Evolutionary conservation across 2,329 filamentous ascomycete species (phyloP).

Genomic region (Aureobasidium sp.): DNA sequence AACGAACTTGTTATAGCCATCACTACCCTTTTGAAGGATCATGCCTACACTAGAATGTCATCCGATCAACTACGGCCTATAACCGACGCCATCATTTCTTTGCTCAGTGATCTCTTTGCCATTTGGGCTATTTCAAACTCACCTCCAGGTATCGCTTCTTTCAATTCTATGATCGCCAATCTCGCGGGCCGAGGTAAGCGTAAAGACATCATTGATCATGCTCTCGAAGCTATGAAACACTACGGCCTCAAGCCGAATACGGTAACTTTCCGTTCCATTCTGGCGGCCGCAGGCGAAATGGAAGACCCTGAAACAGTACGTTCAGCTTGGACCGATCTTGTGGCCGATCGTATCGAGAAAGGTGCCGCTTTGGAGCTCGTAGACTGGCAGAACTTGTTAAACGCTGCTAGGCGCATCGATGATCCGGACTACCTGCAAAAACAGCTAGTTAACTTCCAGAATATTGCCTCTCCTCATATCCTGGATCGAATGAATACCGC

Average conservation of each 20-base stretch:
- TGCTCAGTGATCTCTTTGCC: conserved; percentile 25
- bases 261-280: conserved; percentile 29
- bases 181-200: conserved; percentile 27
- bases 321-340: conserved; percentile 27
- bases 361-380: neutral
- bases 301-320: conserved; percentile 24
- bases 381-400: conserved; percentile 25
- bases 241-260: conserved; percentile 25
- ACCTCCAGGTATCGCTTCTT: conserved; percentile 24
- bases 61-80: conserved; percentile 20
- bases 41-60: conserved; percentile 18
- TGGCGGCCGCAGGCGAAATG: conserved; percentile 29
- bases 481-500: neutral
- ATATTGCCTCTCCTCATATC: neutral
- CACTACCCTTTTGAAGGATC: conserved; percentile 24
- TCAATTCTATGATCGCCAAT: conserved; percentile 33
- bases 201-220: conserved; percentile 24
- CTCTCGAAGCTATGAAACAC: conserved; percentile 25
- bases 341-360: conserved; percentile 19
- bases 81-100: conserved; percentile 21
- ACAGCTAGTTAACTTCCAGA: conserved; percentile 15
- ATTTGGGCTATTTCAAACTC: conserved; percentile 25
- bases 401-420: conserved; percentile 20
- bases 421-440: conserved; percentile 20
- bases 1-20: conserved; percentile 31